Conservation (phyloP, 805 yeast species). For the Saccharomycopsis schoenii region DNA sequence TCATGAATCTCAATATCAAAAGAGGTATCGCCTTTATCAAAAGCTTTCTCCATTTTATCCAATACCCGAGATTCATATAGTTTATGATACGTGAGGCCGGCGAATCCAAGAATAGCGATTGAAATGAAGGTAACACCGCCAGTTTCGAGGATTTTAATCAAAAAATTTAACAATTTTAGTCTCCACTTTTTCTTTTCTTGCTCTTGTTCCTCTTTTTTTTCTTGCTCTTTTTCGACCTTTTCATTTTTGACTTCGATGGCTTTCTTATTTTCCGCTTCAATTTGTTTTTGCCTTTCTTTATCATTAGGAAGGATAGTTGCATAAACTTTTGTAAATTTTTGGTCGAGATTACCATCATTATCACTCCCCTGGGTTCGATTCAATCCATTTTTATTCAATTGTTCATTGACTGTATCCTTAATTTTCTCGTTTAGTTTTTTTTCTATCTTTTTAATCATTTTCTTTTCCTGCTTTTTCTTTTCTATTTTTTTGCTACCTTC, state of each 20-base stretch:
- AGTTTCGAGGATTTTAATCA: conserved; percentile 47
- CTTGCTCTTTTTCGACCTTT: background rate
- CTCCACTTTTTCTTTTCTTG: conserved; percentile 2
- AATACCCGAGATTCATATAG: conserved; percentile 50
- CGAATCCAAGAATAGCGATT: conserved; percentile 53
- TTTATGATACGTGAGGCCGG: conserved; percentile 64
- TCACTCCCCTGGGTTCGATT: background rate
- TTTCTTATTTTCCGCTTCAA: background rate
- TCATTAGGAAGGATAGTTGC: background rate
- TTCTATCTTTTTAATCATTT: conserved; percentile 5
- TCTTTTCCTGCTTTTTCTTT: background rate
- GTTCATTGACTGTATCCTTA: background rate
- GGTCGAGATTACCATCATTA: background rate
- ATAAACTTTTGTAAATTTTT: background rate
- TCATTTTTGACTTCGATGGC: background rate
- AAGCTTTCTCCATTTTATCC: conserved; percentile 55
- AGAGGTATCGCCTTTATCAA: conserved; percentile 58
- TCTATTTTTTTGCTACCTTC: background rate
- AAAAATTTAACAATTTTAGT: background rate
- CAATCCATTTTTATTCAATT: background rate
- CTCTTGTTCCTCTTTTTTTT: conserved; percentile 1
- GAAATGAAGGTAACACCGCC: conserved; percentile 65
- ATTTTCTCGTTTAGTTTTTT: conserved; percentile 5
- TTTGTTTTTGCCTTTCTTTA: background rate
- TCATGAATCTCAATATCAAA: conserved; percentile 47